phyloP scores from a whole-genome alignment of 768 basidiomycete genomes.

The Serendipita sp. region DNA sequence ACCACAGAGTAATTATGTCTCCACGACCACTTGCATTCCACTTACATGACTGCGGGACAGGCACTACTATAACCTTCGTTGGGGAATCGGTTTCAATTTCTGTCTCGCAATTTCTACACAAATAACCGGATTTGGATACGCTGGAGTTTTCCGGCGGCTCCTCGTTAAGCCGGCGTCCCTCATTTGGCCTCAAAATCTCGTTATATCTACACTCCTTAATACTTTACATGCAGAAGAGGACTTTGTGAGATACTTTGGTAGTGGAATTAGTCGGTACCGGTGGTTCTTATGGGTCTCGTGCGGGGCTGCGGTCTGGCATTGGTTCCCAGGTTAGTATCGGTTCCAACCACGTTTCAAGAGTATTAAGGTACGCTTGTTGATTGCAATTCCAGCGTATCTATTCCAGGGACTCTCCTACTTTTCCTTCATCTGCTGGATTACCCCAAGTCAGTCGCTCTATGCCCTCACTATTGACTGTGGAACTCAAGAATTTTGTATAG shows the following conservation, averaged over 20 bases:
- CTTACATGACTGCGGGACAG: not conserved
- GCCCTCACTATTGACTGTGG: not conserved
- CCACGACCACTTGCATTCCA: not conserved
- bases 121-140: conserved; percentile 27
- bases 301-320: conserved; percentile 25
- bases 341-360: too few species aligned
- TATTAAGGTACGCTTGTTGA: not conserved
- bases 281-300: conserved; percentile 23
- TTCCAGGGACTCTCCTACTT: conserved; percentile 31
- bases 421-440: conserved; percentile 33
- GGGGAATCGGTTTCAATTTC: conserved; percentile 21
- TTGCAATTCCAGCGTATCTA: conserved; percentile 22
- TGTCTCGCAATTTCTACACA: conserved; percentile 27
- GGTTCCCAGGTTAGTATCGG: conserved; percentile 23
- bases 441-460: conserved; percentile 15
- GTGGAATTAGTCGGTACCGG: conserved; percentile 22
- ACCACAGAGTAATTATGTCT: conserved; percentile 16
- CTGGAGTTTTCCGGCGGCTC: conserved; percentile 28
- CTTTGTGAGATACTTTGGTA: conserved; percentile 11
- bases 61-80: not conserved
- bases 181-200: conserved; percentile 33
- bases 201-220: conserved; percentile 30
- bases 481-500: conserved; percentile 9
- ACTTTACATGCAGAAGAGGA: conserved; percentile 35
- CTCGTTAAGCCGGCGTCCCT: conserved; percentile 32